Conservation (phyloP, 2,329 filamentous ascomycete species). For the Aspergillus amoenus region DNA sequence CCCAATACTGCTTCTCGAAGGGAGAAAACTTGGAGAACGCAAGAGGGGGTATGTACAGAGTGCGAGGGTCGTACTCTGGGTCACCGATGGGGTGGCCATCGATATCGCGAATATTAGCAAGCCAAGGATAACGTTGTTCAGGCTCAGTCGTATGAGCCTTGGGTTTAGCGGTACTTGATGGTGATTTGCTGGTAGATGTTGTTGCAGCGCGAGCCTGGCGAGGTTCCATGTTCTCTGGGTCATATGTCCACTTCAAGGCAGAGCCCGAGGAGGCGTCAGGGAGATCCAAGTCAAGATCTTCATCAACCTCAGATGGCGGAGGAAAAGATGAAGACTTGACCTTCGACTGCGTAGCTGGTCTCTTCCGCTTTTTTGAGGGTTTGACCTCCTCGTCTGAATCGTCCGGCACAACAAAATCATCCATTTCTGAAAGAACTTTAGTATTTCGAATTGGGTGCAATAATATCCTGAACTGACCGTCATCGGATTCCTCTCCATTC, state of each 20-base stretch:
- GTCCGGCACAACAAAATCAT: constrained; percentile 84
- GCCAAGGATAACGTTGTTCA: constrained; percentile 84
- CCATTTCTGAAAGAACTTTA: constrained; percentile 62
- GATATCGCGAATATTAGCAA: constrained; percentile 80
- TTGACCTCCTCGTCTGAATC: constrained; percentile 71
- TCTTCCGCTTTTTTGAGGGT: constrained; percentile 71
- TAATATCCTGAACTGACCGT: constrained; percentile 42
- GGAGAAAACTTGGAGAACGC: constrained; percentile 83
- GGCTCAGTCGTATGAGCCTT: constrained; percentile 82
- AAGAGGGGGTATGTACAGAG: constrained; percentile 80
- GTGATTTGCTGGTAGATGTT: constrained; percentile 34
- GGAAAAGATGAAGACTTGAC: constrained; percentile 39
- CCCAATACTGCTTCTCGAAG: constrained; percentile 99
- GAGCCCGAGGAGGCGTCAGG: constrained; percentile 62
- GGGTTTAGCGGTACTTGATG: constrained; percentile 44
- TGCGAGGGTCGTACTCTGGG: constrained; percentile 86
- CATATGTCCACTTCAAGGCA: constrained; percentile 77
- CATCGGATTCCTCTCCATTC: constrained; percentile 48
- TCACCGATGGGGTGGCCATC: constrained; percentile 76
- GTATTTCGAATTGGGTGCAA: background rate
- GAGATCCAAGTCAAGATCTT: constrained; percentile 57
- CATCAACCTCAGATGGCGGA: constrained; percentile 50
- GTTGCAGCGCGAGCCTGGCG: constrained; percentile 48
- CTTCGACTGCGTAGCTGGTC: constrained; percentile 50
- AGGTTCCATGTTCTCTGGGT: constrained; percentile 58